A percentile compares a stretch with the other conserved stretches of the same genome.
Evolutionary conservation across 1,139 yeast species (phyloP).

Genomic region (Candida sp.): DNA sequence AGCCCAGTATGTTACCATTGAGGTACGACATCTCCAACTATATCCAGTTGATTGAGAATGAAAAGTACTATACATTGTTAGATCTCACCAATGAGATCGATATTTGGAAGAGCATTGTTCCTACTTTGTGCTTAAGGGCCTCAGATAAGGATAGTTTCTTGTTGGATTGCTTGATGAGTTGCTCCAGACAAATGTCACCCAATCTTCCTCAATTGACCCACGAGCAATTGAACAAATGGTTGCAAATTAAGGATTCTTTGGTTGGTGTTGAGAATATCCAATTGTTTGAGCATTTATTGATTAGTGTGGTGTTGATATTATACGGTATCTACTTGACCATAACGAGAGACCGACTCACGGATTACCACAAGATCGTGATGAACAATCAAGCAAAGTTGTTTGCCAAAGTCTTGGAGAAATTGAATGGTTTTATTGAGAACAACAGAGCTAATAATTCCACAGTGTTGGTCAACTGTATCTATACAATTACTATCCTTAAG

Average conservation of each 20-base stretch:
- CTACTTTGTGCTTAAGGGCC: slow-evolving; percentile 32
- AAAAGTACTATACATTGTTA: slow-evolving; percentile 42
- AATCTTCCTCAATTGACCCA: slow-evolving; percentile 8
- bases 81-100: slow-evolving; percentile 43
- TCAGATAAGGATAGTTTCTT: slow-evolving; percentile 23
- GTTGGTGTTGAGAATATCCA: not conserved
- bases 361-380: slow-evolving; percentile 21
- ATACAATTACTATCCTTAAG: slow-evolving; percentile 35
- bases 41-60: slow-evolving; percentile 31
- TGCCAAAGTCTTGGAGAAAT: slow-evolving; percentile 27
- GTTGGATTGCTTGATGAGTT: slow-evolving; percentile 34
- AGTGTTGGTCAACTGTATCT: slow-evolving; percentile 30
- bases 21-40: slow-evolving; percentile 12
- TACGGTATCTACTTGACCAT: slow-evolving; percentile 21
- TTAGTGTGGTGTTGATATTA: slow-evolving; percentile 34
- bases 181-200: slow-evolving; percentile 24
- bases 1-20: not conserved
- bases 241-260: slow-evolving; percentile 9
- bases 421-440: slow-evolving; percentile 15
- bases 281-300: slow-evolving; percentile 25
- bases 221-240: slow-evolving; percentile 32
- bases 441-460: slow-evolving; percentile 20
- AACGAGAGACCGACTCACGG: slow-evolving; percentile 10
- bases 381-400: slow-evolving; percentile 39
- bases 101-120: slow-evolving; percentile 45